Percentiles rank a stretch among this genome's conserved stretches.
These are phyloP conservation scores for Boletus rufocinnamomeus DNA, from an alignment of 768 basidiomycete genomes.

Conservation along the genomic window DNA sequence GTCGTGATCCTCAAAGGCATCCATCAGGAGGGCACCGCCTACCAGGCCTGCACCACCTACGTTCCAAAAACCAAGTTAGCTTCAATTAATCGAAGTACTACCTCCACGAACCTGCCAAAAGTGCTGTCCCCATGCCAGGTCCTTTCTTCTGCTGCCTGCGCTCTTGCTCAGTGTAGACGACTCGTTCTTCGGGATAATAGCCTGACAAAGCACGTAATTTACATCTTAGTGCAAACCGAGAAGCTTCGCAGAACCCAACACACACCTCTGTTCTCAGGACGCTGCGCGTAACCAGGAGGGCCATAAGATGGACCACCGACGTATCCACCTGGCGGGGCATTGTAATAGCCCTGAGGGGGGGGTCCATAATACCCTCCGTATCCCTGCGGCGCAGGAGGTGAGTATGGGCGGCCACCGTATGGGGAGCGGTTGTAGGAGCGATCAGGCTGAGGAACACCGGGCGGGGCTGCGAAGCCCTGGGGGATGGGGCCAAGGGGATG, in stretches of 20 bases:
- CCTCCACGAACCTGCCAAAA: conserved; percentile 45
- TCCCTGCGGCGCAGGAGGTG: conserved; percentile 16
- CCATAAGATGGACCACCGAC: conserved; percentile 9
- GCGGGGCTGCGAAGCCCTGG: conserved; percentile 37
- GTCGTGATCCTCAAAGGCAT: conserved; percentile 49
- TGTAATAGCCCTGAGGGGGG: conserved; percentile 19
- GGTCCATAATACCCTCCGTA: conserved; percentile 23
- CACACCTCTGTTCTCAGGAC: conserved; percentile 26
- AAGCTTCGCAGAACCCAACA: neutral
- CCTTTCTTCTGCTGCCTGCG: conserved; percentile 46
- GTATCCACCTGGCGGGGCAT: conserved; percentile 20
- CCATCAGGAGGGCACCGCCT: conserved; percentile 58
- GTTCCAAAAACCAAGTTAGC: conserved; percentile 7
- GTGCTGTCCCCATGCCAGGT: conserved; percentile 49
- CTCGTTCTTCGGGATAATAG: conserved; percentile 36
- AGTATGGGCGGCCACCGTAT: conserved; percentile 17
- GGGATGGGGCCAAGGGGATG: conserved; percentile 60
- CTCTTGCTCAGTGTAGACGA: conserved; percentile 41
- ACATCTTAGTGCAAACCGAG: neutral
- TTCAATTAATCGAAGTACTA: neutral
- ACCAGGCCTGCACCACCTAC: conserved; percentile 64
- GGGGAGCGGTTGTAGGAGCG: conserved; percentile 35
- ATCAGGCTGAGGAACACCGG: conserved; percentile 49
- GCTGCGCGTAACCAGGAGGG: neutral
- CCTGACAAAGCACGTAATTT: conserved; percentile 23